Conservation (phyloP, 2,329 filamentous ascomycete genomes). For the Trichoderma gracile region DNA sequence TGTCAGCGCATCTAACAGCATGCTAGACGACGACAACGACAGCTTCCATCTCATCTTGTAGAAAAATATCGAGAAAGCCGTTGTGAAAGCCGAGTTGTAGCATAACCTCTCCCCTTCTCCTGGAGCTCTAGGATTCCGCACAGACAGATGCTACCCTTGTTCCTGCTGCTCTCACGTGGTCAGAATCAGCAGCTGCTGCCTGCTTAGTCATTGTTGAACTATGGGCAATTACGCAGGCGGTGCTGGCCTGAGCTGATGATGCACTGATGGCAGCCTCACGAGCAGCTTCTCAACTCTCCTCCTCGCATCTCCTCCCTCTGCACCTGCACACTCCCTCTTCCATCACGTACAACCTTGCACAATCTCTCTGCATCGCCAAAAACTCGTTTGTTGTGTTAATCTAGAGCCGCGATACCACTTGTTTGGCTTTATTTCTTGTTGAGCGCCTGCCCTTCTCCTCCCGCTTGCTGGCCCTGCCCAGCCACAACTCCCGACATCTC, state of each 20-base stretch:
- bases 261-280: slow-evolving; percentile 21
- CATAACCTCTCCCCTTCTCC: background rate
- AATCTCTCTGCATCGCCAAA: background rate
- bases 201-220: slow-evolving; percentile 24
- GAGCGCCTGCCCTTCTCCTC: background rate
- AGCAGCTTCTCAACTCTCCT: background rate
- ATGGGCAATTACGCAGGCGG: slow-evolving; percentile 13
- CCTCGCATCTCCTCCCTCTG: background rate
- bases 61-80: background rate
- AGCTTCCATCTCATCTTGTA: background rate
- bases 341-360: background rate
- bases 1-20: slow-evolving; percentile 9
- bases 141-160: background rate
- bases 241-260: slow-evolving; percentile 23
- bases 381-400: background rate
- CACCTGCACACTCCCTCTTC: background rate
- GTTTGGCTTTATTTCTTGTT: background rate
- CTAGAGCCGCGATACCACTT: background rate
- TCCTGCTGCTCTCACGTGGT: slow-evolving; percentile 17
- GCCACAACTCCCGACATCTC: background rate
- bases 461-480: slow-evolving; percentile 2
- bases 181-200: background rate
- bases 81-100: background rate
- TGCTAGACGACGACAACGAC: background rate
- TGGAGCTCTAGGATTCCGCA: background rate